Percentiles rank a stretch among this genome's conserved stretches.
Conservation (phyloP, 202 grass and related monocot species). For the Schoenoplectus triqueter region DNA sequence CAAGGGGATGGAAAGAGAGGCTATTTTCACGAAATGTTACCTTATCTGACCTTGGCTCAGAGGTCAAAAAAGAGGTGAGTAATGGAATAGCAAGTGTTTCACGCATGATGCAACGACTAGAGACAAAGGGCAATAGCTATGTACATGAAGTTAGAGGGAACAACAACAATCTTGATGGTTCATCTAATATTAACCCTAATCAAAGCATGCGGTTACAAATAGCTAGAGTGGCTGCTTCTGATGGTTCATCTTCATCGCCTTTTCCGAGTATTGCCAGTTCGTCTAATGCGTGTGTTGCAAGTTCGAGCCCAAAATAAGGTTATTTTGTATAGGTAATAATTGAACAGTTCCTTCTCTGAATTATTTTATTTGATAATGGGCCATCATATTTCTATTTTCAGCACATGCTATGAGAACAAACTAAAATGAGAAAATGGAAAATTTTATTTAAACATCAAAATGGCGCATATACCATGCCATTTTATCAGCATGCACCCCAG, state of each 20-base stretch:
- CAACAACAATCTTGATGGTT: conserved; percentile 32
- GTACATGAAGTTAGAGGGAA: conserved; percentile 32
- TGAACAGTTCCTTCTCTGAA: conserved; percentile 20
- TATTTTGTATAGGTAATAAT: conserved; percentile 11
- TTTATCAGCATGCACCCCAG: not conserved
- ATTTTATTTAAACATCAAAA: not conserved
- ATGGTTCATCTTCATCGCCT: conserved; percentile 44
- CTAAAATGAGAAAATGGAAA: conserved; percentile 1
- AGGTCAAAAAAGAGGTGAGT: conserved; percentile 88
- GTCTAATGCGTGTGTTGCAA: conserved; percentile 53
- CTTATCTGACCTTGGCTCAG: conserved; percentile 83
- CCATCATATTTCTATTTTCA: not conserved
- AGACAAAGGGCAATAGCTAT: conserved; percentile 68
- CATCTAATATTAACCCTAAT: conserved; percentile 49
- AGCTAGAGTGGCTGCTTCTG: conserved; percentile 53
- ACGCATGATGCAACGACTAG: conserved; percentile 78
- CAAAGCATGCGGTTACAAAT: conserved; percentile 42
- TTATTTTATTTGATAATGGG: not conserved
- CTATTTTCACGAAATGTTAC: conserved; percentile 74
- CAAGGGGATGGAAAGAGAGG: conserved; percentile 91
- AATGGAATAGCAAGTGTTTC: conserved; percentile 83
- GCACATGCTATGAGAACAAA: not conserved
- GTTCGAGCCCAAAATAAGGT: conserved; percentile 62
- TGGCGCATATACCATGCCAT: not conserved
- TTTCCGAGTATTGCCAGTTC: conserved; percentile 46